Conservation (phyloP, 768 basidiomycete genomes). For the Tulasnella sp. region DNA sequence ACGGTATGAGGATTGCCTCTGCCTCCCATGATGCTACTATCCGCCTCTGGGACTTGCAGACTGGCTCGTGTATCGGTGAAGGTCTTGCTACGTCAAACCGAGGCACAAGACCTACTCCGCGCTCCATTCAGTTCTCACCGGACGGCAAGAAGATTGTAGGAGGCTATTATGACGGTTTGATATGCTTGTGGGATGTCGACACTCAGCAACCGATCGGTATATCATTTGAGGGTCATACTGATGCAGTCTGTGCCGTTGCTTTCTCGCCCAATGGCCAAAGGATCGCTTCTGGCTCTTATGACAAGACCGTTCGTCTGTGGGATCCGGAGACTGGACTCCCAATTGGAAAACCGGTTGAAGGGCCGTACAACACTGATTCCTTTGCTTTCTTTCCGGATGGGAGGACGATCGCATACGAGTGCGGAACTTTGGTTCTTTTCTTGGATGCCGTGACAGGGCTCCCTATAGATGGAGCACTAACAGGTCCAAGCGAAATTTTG, state of each 20-base stretch:
- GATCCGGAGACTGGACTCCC: not conserved
- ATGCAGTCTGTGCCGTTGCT: not conserved
- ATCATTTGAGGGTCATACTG: not conserved
- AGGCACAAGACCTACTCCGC: too few relatives aligned
- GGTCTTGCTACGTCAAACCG: not conserved
- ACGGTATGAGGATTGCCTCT: not conserved
- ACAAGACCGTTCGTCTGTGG: not conserved
- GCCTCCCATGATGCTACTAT: not conserved
- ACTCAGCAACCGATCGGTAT: not conserved
- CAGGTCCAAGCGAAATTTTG: too few relatives aligned
- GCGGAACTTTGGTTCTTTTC: too few relatives aligned
- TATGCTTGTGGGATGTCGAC: not conserved
- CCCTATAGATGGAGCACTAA: too few relatives aligned
- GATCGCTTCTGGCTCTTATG: not conserved
- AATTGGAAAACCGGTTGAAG: not conserved
- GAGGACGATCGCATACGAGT: not conserved
- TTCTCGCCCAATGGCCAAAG: not conserved
- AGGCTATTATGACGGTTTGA: not conserved
- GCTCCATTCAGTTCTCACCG: not conserved
- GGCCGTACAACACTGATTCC: not conserved
- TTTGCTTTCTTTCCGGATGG: not conserved
- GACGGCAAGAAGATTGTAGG: not conserved
- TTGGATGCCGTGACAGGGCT: too few relatives aligned
- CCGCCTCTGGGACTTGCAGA: not conserved
- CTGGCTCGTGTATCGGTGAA: not conserved